Percentiles rank a stretch among this genome's conserved stretches.
Evolutionary conservation across 352 stramenopile genomes (phyloP).

Genomic region (Phytophthora idaei): DNA sequence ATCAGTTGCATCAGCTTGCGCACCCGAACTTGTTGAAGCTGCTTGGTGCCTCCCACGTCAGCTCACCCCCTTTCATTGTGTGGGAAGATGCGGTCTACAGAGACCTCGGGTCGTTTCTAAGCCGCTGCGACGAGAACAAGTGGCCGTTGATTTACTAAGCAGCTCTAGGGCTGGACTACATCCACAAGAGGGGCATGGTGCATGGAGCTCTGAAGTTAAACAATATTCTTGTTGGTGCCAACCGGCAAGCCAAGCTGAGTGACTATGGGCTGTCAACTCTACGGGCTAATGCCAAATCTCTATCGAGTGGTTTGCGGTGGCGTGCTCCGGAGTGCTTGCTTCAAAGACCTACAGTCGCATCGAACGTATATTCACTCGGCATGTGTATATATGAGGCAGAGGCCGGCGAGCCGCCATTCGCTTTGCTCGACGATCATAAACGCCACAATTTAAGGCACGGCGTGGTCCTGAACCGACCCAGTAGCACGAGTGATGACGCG

Average conservation of each 20-base stretch:
- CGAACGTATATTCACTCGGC: conserved; percentile 37
- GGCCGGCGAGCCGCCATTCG: background rate
- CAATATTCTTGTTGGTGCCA: too few relatives aligned
- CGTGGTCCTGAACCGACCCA: background rate
- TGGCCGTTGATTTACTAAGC: too few relatives aligned
- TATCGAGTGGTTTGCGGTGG: background rate
- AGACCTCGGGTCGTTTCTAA: too few relatives aligned
- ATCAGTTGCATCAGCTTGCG: background rate
- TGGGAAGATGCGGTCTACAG: background rate
- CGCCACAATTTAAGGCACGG: background rate
- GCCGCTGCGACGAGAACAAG: too few relatives aligned
- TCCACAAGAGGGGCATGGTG: too few relatives aligned
- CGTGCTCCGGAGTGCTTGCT: background rate
- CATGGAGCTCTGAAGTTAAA: too few relatives aligned
- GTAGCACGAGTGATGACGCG: background rate
- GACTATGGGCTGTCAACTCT: background rate
- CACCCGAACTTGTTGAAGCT: background rate
- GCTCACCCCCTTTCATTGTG: background rate
- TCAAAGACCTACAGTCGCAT: background rate
- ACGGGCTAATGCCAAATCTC: background rate
- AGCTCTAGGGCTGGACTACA: too few relatives aligned
- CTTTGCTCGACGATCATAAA: background rate
- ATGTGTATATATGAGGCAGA: conserved; percentile 39
- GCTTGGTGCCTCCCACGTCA: background rate
- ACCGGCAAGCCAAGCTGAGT: background rate